Percentiles rank a stretch among this genome's conserved stretches.
Conservation (phyloP, 1,284 basidiomycete genomes). For the Tranzscheliella williamsii region DNA sequence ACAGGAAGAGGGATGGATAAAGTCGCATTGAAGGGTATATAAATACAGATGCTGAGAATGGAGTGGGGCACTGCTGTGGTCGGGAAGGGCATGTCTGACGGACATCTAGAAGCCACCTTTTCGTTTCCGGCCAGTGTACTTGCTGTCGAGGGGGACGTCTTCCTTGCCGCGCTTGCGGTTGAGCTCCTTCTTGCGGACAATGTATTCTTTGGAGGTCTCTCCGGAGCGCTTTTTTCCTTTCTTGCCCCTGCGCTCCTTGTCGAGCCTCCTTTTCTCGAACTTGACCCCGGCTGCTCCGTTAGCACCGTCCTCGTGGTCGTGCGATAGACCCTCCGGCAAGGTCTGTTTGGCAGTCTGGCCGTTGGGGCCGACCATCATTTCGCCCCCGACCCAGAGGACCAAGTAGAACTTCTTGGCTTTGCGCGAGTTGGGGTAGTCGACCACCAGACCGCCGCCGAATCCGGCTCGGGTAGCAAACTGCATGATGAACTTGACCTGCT, state of each 20-base stretch:
- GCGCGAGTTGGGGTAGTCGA: conserved; percentile 68
- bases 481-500: conserved; percentile 73
- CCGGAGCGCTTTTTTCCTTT: conserved; percentile 67
- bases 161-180: conserved; percentile 67
- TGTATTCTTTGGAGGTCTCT: conserved; percentile 64
- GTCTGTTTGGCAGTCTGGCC: conserved; percentile 38
- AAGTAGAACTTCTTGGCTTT: conserved; percentile 62
- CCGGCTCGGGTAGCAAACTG: conserved; percentile 89
- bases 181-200: conserved; percentile 67
- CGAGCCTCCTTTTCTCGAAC: conserved; percentile 31
- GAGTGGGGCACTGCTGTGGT: too few species aligned
- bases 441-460: conserved; percentile 93
- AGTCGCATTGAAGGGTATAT: conserved; percentile 2
- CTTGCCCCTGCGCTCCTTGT: conserved; percentile 23
- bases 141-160: conserved; percentile 55
- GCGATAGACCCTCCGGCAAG: conserved; percentile 45
- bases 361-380: conserved; percentile 61
- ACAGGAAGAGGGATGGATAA: too few species aligned
- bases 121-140: conserved; percentile 44
- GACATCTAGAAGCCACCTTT: conserved; percentile 26
- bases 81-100: not conserved
- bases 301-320: conserved; percentile 40
- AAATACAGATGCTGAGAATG: conserved; percentile 1
- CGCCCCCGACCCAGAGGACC: conserved; percentile 61
- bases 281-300: conserved; percentile 55